These are phyloP conservation scores for Dendrocalamus latiflorus DNA, from an alignment of 202 grass and related monocot genomes.

Conservation along the genomic window DNA sequence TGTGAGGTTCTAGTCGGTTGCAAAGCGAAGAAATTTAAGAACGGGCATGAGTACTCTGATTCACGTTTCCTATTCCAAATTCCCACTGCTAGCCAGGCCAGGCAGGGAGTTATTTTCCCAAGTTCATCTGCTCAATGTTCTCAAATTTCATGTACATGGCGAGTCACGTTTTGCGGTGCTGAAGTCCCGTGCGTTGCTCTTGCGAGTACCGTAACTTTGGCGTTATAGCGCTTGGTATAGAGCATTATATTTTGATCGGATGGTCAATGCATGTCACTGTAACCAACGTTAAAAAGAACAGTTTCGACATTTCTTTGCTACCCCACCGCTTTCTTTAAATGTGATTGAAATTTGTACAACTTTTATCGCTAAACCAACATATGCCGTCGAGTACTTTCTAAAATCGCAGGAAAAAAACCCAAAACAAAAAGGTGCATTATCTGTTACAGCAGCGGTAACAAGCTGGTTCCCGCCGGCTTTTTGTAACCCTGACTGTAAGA, in stretches of 20 bases:
- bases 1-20: neutral
- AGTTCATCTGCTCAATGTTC: neutral
- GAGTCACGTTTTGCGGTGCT: neutral
- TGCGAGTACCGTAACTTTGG: too few relatives aligned
- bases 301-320: too few relatives aligned
- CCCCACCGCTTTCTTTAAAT: neutral
- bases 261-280: neutral
- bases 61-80: neutral
- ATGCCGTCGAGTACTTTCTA: too few relatives aligned
- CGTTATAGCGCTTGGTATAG: neutral
- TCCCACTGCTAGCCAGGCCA: neutral
- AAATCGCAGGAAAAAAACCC: too few relatives aligned
- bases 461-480: too few relatives aligned
- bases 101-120: neutral
- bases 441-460: too few relatives aligned
- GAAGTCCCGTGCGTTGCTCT: too few relatives aligned
- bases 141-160: neutral
- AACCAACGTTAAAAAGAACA: neutral
- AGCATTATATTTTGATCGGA: neutral
- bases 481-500: too few relatives aligned
- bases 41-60: neutral
- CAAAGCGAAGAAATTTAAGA: neutral
- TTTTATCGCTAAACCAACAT: neutral
- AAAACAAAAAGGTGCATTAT: too few relatives aligned
- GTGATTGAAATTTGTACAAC: neutral